Percentiles rank a stretch among this genome's conserved stretches.
These are phyloP conservation scores for Rhexocercosporidium sp. DNA, from an alignment of 2,329 filamentous ascomycete genomes.

Conservation along the genomic window DNA sequence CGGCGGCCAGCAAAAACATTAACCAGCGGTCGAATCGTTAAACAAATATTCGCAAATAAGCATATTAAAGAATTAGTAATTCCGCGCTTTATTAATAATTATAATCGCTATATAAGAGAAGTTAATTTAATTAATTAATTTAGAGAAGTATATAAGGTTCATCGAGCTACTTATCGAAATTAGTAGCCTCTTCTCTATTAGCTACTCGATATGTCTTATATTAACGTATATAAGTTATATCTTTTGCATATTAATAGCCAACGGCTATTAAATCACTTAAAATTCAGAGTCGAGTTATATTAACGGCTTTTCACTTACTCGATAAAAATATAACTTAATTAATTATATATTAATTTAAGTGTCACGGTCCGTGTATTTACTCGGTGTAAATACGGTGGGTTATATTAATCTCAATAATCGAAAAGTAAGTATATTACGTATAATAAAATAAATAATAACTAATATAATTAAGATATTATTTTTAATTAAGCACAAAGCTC, in stretches of 20 bases:
- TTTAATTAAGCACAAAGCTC: too few species aligned
- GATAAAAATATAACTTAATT: background rate
- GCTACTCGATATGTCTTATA: background rate
- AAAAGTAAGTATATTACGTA: too few species aligned
- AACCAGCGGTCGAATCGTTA: background rate
- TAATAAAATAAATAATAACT: too few species aligned
- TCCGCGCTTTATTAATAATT: background rate
- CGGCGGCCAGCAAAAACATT: background rate
- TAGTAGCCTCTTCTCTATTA: background rate
- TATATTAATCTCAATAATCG: too few species aligned
- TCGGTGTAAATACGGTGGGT: too few species aligned
- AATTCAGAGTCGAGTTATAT: background rate
- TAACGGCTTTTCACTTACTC: background rate
- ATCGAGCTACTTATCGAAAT: background rate
- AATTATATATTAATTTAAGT: background rate
- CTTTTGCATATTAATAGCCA: background rate
- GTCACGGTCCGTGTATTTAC: too few species aligned
- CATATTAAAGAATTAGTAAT: background rate
- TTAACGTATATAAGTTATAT: background rate
- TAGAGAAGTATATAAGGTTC: background rate
- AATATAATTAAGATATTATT: too few species aligned
- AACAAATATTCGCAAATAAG: background rate
- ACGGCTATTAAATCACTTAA: background rate
- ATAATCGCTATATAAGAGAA: background rate
- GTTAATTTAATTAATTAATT: background rate